Evolutionary conservation across 805 yeast species (phyloP).

Genomic region (Saturnispora zaruensis): DNA sequence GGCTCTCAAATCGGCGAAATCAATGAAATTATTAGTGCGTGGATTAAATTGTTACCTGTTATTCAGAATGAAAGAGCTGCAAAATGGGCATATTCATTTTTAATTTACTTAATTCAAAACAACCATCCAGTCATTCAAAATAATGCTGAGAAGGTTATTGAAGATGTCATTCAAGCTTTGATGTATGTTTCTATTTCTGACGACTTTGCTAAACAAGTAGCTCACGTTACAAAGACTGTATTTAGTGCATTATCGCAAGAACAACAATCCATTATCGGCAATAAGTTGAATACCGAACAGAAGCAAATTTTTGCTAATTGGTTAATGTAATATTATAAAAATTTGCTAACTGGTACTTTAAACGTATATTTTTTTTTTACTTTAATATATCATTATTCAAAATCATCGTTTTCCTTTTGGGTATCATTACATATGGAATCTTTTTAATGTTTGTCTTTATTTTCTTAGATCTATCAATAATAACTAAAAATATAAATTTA

Average conservation of each 20-base stretch:
- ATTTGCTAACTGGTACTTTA: background rate
- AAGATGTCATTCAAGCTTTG: conserved; percentile 65
- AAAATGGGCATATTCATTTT: conserved; percentile 67
- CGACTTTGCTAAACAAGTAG: conserved; percentile 53
- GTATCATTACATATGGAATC: background rate
- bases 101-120: conserved; percentile 60
- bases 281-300: conserved; percentile 52
- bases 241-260: conserved; percentile 58
- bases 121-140: conserved; percentile 48
- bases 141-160: conserved; percentile 55
- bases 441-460: background rate
- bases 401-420: background rate
- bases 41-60: conserved; percentile 80
- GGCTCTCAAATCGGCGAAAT: conserved; percentile 52
- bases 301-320: conserved; percentile 40
- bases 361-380: background rate
- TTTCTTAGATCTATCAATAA: background rate
- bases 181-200: conserved; percentile 63
- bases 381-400: background rate
- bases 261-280: conserved; percentile 57
- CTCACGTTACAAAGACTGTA: conserved; percentile 53
- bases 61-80: conserved; percentile 84
- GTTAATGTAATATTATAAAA: conserved; percentile 17
- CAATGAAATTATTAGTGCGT: conserved; percentile 55
- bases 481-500: background rate